Evolutionary conservation across 2,329 filamentous ascomycete genomes (phyloP), one percentile per base, ranked within the genome.

Genomic region (Rutstroemia sp.): DNA sequence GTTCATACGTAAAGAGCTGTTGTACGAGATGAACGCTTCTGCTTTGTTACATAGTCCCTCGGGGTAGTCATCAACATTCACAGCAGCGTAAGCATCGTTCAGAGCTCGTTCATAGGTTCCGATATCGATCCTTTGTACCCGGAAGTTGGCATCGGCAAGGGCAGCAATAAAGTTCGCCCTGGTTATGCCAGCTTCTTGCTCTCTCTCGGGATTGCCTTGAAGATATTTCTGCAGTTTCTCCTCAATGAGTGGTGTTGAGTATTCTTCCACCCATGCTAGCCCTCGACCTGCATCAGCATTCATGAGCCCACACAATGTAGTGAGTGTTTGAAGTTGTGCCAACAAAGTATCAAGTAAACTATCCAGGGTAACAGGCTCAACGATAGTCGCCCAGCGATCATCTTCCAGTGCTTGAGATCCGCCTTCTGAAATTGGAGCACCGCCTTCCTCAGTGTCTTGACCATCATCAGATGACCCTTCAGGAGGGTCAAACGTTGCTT

Each of bases 271-370:
- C 72, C 80, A 79, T n/a, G 78, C 75, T 16, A 86, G 72, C 10
- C 71, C 72, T 42, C 70, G 71, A 4, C 65, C 67, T 10, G 65
- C 71, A 65, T 68, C 74, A 52, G 64, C 60, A 10, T 61, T 77
- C 63, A 74, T 69, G 8, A 58, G 18, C 14, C 56, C 56, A 55
- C 53, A 56, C 21, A 58, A 44, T 37, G 23, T 55, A 57, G 72
- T 80, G 66, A 76, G 76, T 49, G 71, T 79, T 62, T 73, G 81
- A 51, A 89, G 69, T 60, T 86, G 82, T 4, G 85, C 83, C 34
- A 87, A 74, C 14, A 83, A 76, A 0, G 85, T 89, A 59, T 90
- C 87, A 1, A 89, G 73, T 6, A 90, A 77, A 1, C 82, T 82
- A 49, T 78, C 75, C 25, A 81, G 78, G 1, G 84, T 86, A 25